Evolutionary conservation across 345 rosid species (phyloP), one percentile per base, ranked within the genome.

Genomic region (Populus euphratica): DNA sequence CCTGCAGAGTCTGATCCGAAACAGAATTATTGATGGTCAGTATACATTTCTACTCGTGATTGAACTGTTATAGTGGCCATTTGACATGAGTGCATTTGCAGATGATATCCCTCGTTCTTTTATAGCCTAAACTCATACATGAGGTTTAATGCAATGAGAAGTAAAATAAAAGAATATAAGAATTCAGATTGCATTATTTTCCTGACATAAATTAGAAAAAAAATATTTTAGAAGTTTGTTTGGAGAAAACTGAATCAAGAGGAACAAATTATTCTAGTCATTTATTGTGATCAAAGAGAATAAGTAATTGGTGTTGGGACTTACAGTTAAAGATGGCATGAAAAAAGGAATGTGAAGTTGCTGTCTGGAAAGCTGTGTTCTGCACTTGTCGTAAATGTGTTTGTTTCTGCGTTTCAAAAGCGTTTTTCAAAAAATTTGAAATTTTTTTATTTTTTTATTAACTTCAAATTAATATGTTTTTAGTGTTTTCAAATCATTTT

Each of bases 1-100:
- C 95, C 86, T 96, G 72, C 98, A 96, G 86, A 89, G 97, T 83
- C 83, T 94, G 81, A 96, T 96, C 78, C 91, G 97, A 27, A 96
- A 96, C 78, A 91, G 90, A 77, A 92, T 87, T 74, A 92, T 96
- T 68, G 95, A 96, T 77, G 98, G 97, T 94, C 59, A 75, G 89
- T 76, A 52, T 61, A 11, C 39, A 36, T 69, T 35, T 79, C 59
- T 50, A 20, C 65, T 50, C 36, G 6, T 52, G 11, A 18, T 74
- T 43, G 39, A 18, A 29, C 44, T 18, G 50, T 65, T 74, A 17
- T 21, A 29, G 20, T 1, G 9, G 68, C 43, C 67, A 29, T 31
- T 39, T 36, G 52, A 39, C 77, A 27, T 49, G 17, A 35, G 47
- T 72, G 14, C 65, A 63, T 63, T 23, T 23, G 35, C 27, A 16